These are phyloP conservation scores for Pontederia paniculata DNA, from an alignment of 176 grass and related monocot genomes.

Conservation along the genomic window DNA sequence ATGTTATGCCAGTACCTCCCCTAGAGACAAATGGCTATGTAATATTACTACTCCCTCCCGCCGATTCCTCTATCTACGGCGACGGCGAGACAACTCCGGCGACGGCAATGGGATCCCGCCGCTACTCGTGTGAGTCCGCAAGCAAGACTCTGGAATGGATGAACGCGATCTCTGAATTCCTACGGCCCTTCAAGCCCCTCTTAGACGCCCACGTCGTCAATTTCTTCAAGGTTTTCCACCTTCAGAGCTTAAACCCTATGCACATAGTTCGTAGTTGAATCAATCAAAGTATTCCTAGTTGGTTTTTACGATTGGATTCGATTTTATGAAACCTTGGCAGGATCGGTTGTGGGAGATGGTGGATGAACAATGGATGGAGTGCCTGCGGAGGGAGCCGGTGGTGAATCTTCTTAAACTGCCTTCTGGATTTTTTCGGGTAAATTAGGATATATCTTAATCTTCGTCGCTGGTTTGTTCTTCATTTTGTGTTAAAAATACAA, in stretches of 20 bases:
- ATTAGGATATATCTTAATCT: too few relatives aligned
- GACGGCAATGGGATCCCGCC: conserved; percentile 16
- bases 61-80: background rate
- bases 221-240: conserved; percentile 69
- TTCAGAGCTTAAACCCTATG: background rate
- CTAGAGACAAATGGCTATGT: too few relatives aligned
- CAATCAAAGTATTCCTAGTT: background rate
- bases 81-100: conserved; percentile 26
- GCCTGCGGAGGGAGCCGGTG: too few relatives aligned
- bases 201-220: conserved; percentile 86
- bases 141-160: conserved; percentile 67
- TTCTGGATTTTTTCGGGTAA: too few relatives aligned
- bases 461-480: too few relatives aligned
- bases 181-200: conserved; percentile 38
- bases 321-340: too few relatives aligned
- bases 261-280: background rate
- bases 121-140: conserved; percentile 48
- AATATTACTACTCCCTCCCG: background rate
- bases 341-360: too few relatives aligned
- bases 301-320: too few relatives aligned
- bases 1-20: too few relatives aligned
- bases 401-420: too few relatives aligned
- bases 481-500: too few relatives aligned
- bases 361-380: too few relatives aligned
- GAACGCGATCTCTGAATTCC: conserved; percentile 49